These are phyloP conservation scores for Phoma herbarum DNA, from an alignment of 2,329 filamentous ascomycete species.

Conservation along the genomic window DNA sequence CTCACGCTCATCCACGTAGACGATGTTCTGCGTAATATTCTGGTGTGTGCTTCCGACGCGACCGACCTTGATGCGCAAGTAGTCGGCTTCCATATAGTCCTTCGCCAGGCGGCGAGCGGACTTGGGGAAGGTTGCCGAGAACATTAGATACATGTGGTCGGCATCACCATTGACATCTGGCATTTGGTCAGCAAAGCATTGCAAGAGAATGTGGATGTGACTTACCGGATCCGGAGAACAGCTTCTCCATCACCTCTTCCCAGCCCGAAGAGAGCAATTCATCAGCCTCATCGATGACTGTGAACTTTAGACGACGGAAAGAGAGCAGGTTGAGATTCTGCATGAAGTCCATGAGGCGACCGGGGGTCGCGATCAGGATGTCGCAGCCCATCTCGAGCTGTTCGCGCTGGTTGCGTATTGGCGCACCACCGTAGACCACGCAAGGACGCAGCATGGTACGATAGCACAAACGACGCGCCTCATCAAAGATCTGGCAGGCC, in stretches of 20 bases:
- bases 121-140: conserved; percentile 94
- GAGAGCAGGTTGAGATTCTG: conserved; percentile 72
- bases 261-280: conserved; percentile 86
- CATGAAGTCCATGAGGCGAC: conserved; percentile 87
- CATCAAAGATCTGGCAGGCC: conserved; percentile 93
- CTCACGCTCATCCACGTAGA: conserved; percentile 69
- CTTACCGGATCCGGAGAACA: conserved; percentile 83
- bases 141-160: conserved; percentile 78
- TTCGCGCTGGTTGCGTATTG: conserved; percentile 71
- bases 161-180: conserved; percentile 77
- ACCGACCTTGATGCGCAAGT: conserved; percentile 84
- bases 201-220: conserved; percentile 17
- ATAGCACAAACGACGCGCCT: conserved; percentile 91
- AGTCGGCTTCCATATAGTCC: conserved; percentile 75
- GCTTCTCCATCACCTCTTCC: conserved; percentile 75
- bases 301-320: conserved; percentile 73
- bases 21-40: conserved; percentile 81
- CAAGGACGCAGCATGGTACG: conserved; percentile 93
- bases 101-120: conserved; percentile 77
- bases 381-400: conserved; percentile 88
- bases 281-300: conserved; percentile 83
- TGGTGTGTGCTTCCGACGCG: conserved; percentile 82
- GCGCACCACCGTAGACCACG: conserved; percentile 86
- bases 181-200: conserved; percentile 22
- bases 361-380: conserved; percentile 85